Base-by-base conservation (phyloP, 306 rosid genomes). In the Oxytropis ochrocephala region DNA sequence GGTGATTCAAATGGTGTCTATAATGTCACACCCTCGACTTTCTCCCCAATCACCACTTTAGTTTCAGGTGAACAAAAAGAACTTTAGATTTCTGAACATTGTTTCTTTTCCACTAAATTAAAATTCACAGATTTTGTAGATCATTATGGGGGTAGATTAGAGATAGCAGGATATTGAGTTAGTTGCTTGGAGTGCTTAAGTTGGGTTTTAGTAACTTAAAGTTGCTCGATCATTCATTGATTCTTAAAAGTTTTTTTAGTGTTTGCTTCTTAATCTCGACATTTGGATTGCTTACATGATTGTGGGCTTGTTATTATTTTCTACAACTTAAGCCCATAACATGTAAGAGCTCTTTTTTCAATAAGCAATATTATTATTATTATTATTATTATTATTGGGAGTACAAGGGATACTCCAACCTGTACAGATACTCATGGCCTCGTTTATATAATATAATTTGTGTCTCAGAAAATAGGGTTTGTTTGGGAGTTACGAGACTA, bases 151-250 rank as follows among this genome's bases (percentile, higher is more conserved):
- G 16, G 58, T 65, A 58, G 46, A 38, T 52, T 30, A 17, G 51
- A 75, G 68, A 27, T 62, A 52, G 81, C 14, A 11, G 24, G 48
- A 49, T 39, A 27, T 17, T 11, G 6, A 52, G 73, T 61, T 11
- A 54, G 73, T 72, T 19, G 61, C 77, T 76, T 73, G 47, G 68
- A 70, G 76, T 73, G 70, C 81, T 81, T 73, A 39, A 76, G 78
- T 85, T 78, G 72, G 68, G 69, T 71, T 82, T 80, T 82, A 83
- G 85, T 63, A 75, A 79, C 78, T 76, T 73, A 4, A 4, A 68
- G 77, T 69, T 83, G 61, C 72, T 85, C 73, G 57, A 78, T 80
- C 84, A 48, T 81, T 76, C 52, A 11, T 69, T 71, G 43, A 47
- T 69, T 76, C 57, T 57, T 18, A 4, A 36, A 38, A 18, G 18